Conservation (phyloP, 306 rosid species). For the Delonix regia region DNA sequence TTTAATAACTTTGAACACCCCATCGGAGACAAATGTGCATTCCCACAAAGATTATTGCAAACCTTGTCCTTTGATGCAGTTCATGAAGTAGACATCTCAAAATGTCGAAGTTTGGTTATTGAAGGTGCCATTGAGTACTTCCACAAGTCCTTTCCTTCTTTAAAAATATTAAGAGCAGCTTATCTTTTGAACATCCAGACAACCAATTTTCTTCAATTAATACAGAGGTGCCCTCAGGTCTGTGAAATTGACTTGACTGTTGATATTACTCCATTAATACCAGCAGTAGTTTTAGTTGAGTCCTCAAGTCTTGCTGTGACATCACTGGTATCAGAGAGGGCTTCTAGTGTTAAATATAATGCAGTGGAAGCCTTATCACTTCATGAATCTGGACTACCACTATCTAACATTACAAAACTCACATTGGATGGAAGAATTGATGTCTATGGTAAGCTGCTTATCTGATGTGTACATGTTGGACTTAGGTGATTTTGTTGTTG, state of each 20-base stretch:
- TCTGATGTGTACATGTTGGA: conserved; percentile 22
- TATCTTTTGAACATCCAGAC: conserved; percentile 58
- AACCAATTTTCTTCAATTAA: conserved; percentile 45
- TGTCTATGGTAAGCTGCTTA: conserved; percentile 61
- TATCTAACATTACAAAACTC: conserved; percentile 63
- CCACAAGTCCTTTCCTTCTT: conserved; percentile 67
- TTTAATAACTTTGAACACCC: conserved; percentile 44
- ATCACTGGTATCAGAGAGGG: conserved; percentile 40
- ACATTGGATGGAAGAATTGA: conserved; percentile 80
- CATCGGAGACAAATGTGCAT: conserved; percentile 31
- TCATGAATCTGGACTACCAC: conserved; percentile 39
- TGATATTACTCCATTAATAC: conserved; percentile 69
- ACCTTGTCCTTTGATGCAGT: conserved; percentile 58
- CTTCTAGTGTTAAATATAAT: conserved; percentile 28
- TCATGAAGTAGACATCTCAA: conserved; percentile 79
- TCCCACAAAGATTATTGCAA: conserved; percentile 39
- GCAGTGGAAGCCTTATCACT: conserved; percentile 40
- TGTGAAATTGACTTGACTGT: conserved; percentile 68
- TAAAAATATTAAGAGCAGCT: conserved; percentile 68
- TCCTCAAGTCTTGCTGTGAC: conserved; percentile 47
- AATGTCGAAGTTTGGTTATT: conserved; percentile 62
- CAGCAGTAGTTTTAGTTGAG: conserved; percentile 50
- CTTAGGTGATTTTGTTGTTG: conserved; percentile 9
- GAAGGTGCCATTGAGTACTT: conserved; percentile 66
- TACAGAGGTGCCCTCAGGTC: conserved; percentile 58